Base-by-base conservation (phyloP, 2,329 filamentous ascomycete species). In the Cordyceps tenuipes region DNA sequence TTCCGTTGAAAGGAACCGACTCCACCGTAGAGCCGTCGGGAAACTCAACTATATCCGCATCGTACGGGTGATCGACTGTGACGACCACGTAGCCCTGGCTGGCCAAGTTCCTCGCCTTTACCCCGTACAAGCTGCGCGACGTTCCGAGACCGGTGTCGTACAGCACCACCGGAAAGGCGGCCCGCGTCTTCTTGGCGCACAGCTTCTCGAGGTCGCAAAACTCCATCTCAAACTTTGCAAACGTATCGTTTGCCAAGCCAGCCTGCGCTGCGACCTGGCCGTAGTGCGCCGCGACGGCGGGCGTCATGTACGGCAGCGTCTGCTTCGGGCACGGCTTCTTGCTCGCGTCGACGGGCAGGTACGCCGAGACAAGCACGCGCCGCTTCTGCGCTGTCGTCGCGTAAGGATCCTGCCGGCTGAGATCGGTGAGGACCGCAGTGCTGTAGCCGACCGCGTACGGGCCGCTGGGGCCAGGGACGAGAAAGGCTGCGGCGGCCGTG, bases 1-100 rank as follows among this genome's bases (percentile, higher is more conserved):
- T 62, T 6, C 58, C 61, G 63, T 68, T 66, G 7, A 69, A 66
- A 9, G 62, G 56, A 29, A 46, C 19, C 2, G 62, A 60, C 48
- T 53, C 53, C 10, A 66, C 41, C 7, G 68, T 60, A 7, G 68
- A 68, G 3, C 70, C 75, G 46, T 78, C 69, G 2, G 75, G 73
- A 48, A 75, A 78, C 56, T 77, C 72, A 17, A 80, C 71, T 29
- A 76, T 67, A 7, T 66, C 62, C 1, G 72, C 67, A 53, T 79
- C 77, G 60, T 76, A 71, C 0, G 78, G 72, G 56, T 80, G 77
- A 62, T 81, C 79, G 39, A 81, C 67, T 0, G 77, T 69, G 13
- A 79, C 68, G 15, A 80, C 75, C 6, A 72, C 68, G 60, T 73
- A 76, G 3, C 78, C 77, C 3, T 73, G 68, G 19, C 74, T 76